Conservation (phyloP, 2,329 filamentous ascomycete species). For the Claviceps humidiphila region DNA sequence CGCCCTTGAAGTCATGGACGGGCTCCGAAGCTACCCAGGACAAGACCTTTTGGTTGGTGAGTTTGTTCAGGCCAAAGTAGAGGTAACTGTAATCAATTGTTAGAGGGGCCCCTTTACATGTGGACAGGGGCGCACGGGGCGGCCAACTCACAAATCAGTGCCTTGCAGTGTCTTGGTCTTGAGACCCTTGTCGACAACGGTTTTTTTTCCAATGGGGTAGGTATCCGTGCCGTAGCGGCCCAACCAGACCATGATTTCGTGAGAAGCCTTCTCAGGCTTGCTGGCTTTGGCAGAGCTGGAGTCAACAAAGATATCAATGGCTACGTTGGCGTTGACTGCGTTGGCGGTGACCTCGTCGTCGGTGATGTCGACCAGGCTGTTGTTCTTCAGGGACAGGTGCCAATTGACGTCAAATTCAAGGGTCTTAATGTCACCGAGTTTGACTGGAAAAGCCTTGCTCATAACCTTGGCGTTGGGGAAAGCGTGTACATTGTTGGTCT, state of each 20-base stretch:
- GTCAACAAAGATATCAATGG: constrained; percentile 46
- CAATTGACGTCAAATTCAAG: constrained; percentile 34
- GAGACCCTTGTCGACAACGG: constrained; percentile 10
- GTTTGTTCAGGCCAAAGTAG: constrained; percentile 26
- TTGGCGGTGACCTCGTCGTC: constrained; percentile 18
- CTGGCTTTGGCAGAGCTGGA: constrained; percentile 24
- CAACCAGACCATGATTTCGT: constrained; percentile 47
- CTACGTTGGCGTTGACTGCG: constrained; percentile 40
- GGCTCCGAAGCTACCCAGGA: constrained; percentile 31
- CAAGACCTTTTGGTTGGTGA: constrained; percentile 29
- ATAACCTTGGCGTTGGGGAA: constrained; percentile 40
- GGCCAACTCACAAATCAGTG: constrained; percentile 26
- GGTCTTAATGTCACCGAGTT: constrained; percentile 23
- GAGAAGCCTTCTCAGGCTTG: constrained; percentile 27
- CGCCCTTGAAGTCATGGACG: constrained; percentile 29
- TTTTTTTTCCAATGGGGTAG: constrained; percentile 30
- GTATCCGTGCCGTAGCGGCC: constrained; percentile 31
- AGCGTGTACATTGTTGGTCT: constrained; percentile 33
- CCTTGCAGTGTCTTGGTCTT: constrained; percentile 26
- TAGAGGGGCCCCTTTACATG: background rate
- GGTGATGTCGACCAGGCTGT: constrained; percentile 22
- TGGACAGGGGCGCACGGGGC: background rate
- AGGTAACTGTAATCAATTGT: constrained; percentile 19
- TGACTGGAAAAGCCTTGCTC: constrained; percentile 27
- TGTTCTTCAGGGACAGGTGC: constrained; percentile 33